Base-by-base conservation (phyloP, 202 grass and related monocot genomes). In the Setaria italica region DNA sequence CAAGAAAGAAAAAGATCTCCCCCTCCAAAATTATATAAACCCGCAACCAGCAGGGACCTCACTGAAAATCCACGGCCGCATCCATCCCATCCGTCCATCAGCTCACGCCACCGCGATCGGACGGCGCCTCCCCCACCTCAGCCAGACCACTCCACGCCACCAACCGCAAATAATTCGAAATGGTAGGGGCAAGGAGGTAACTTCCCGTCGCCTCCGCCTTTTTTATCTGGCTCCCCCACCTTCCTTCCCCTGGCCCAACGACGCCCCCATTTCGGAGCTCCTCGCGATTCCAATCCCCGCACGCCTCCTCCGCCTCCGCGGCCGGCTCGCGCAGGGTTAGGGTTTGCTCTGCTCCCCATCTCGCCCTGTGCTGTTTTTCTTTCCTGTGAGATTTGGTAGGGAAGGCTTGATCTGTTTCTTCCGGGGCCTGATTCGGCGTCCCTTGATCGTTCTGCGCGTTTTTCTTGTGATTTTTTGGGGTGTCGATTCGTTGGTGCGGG, bases 221-320 rank as follows among this genome's bases (percentile, higher is more conserved):
- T 80, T 90, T 91, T 85, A 81, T 81, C 76, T 50, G 65, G 39
- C 85, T 76, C 62, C 76, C 80, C 75, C 80, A 84, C 85, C 85
- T 46, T 46, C 43, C 43, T 76, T 83, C 62, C 55, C 35, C 77
- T 70, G 75, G 74, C 64, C 72, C 50, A 62, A 85, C 76, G 70
- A 84, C 89, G 71, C 81, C 80, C 47, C 77, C 67, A 81, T 87
- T 87, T 67, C 85, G 85, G 80, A 80, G 84, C 77, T 79, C 81
- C 82, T 78, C 72, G 82, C 89, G 89, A 85, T 88, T 91, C 85
- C 85, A 74, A 84, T 85, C 86, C 47, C 32, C 49, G 69, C 76
- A 84, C 85, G 76, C 35, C 85, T 39, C 78, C 82, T 80, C 62
- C 70, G 16, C 56, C 71, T 72, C 88, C 84, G 59, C 85, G 30